phyloP scores from a whole-genome alignment of 495 filamentous ascomycete genomes.

The Letharia lupina region DNA sequence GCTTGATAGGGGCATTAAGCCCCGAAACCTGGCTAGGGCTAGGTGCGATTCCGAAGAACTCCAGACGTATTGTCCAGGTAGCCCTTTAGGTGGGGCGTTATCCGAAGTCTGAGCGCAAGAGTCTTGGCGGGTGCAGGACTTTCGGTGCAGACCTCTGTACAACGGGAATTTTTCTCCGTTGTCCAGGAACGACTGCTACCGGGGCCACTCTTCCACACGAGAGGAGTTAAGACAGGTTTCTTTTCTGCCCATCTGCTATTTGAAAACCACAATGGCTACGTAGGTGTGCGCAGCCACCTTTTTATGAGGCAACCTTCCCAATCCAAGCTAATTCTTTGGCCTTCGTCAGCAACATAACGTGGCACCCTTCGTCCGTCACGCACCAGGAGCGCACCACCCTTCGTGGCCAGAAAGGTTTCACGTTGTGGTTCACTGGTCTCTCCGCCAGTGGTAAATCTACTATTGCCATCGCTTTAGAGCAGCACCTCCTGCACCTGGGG shows the following conservation, averaged over 20 bases:
- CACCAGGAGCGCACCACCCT: constrained; percentile 70
- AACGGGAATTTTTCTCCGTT: neutral
- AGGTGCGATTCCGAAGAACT: too few species aligned
- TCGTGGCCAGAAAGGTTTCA: constrained; percentile 81
- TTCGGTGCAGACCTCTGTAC: neutral
- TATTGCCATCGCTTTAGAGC: constrained; percentile 89
- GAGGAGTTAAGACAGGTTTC: neutral
- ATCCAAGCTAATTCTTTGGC: constrained; percentile 8
- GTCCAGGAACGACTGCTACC: neutral
- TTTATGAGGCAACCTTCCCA: neutral
- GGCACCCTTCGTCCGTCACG: constrained; percentile 84
- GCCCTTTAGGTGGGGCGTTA: too few species aligned
- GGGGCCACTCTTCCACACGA: too few species aligned
- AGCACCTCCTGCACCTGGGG: constrained; percentile 79
- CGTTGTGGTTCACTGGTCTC: constrained; percentile 95
- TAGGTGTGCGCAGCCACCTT: constrained; percentile 27
- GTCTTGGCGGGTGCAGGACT: too few species aligned
- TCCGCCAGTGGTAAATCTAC: constrained; percentile 95
- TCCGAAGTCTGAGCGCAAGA: too few species aligned
- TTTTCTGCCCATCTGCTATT: neutral
- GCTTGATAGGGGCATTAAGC: too few species aligned
- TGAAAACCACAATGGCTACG: constrained; percentile 37
- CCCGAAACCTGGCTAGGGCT: too few species aligned
- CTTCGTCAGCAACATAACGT: constrained; percentile 85
- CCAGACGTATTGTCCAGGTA: too few species aligned